phyloP scores from a whole-genome alignment of 164 flowering plant genomes.

The Piper betle region DNA sequence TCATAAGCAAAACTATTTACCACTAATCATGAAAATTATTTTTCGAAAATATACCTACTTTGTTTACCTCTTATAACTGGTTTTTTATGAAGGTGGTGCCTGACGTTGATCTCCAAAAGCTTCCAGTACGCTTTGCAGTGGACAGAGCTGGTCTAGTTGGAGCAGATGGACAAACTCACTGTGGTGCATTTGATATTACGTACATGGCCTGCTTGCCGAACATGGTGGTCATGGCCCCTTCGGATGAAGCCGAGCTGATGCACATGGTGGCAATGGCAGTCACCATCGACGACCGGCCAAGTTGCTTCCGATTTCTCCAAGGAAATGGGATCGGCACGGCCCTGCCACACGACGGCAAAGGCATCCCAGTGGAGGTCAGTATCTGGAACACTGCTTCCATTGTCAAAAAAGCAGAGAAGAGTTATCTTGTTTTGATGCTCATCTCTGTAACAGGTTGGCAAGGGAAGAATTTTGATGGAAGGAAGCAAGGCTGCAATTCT shows the following conservation, averaged over 20 bases:
- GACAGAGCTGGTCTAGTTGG: constrained; percentile 92
- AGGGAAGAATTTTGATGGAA: constrained; percentile 68
- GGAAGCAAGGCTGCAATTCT: constrained; percentile 71
- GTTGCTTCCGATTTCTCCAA: constrained; percentile 86
- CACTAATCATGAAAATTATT: neutral
- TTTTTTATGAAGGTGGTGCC: constrained; percentile 52
- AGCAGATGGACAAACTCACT: constrained; percentile 95
- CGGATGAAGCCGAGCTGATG: constrained; percentile 82
- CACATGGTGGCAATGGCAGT: constrained; percentile 94
- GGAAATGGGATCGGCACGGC: constrained; percentile 67
- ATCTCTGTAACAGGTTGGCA: constrained; percentile 46
- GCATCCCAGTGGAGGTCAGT: constrained; percentile 63
- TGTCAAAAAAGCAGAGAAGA: neutral
- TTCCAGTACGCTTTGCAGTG: constrained; percentile 85
- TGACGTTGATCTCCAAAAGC: constrained; percentile 87
- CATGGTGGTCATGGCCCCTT: constrained; percentile 96
- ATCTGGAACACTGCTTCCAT: neutral
- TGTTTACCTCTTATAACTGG: neutral
- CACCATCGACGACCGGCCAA: constrained; percentile 71
- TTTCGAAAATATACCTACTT: neutral
- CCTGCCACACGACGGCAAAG: constrained; percentile 63
- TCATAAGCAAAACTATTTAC: neutral
- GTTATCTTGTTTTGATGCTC: constrained; percentile 1
- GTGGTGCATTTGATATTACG: constrained; percentile 87
- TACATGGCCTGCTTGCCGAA: constrained; percentile 96